Evolutionary conservation across 2,329 filamentous ascomycete species (phyloP), one percentile per base, ranked within the genome.

Genomic region (Diaporthe velutina): DNA sequence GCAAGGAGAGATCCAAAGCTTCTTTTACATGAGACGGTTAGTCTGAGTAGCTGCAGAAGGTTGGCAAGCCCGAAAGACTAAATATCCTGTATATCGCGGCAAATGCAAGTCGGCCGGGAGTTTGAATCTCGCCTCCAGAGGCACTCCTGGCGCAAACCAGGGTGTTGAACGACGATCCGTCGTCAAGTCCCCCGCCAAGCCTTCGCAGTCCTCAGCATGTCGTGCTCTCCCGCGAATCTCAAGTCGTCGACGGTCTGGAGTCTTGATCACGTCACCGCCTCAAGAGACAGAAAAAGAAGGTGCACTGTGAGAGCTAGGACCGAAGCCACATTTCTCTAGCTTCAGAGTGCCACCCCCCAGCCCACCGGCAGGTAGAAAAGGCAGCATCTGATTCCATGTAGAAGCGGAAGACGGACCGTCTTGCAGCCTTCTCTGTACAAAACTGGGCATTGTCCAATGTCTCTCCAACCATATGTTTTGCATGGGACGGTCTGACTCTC

Each of bases 391-490:
- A 55, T 52, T 58, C 73, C 79, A 81, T 19, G 40, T 40, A 33
- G 80, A 79, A 79, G 81, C 82, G 81, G 81, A 82, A 82, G 82
- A 81, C 81, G 82, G 82, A 82, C 82, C 82, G 82, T 75, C 75
- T 68, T 82, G 75, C 80, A 80, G 82, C 80, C 79, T 81, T 79
- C 75, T 78, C 71, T 73, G 73, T 74, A 78, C 76, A 81, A 78
- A 80, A 80, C 80, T 54, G n/a, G 33, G 64, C 52, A 75, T 54
- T 57, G 70, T 68, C n/a, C 52, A 66, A 50, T 38, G 68, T 60
- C 19, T 54, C 48, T 61, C 58, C 55, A 48, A 68, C 60, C 42
- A 52, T 52, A 73, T 73, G 67, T 68, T 74, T 68, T 76, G 73
- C 77, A 75, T 76, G 68, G 57, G 35, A 55, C 68, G 38, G 73